Evolutionary conservation across 352 stramenopile genomes (phyloP).

Genomic region (Pythium aquatile): DNA sequence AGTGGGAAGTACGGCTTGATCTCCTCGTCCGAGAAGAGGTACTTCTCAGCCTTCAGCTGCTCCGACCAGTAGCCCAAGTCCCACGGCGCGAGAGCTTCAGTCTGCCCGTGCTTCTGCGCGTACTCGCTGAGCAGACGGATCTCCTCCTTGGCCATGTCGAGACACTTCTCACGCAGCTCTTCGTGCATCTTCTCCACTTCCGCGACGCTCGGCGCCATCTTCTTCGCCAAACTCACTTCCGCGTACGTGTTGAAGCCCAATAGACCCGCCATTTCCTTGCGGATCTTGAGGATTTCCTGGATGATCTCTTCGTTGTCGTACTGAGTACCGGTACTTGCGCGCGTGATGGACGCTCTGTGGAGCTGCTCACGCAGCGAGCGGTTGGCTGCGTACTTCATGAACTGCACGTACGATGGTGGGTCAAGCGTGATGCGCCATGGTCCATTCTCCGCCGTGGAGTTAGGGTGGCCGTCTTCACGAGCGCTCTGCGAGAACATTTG

Average conservation of each 20-base stretch:
- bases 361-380: slow-evolving; percentile 90
- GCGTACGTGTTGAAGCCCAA: slow-evolving; percentile 95
- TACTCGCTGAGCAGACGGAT: slow-evolving; percentile 89
- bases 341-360: slow-evolving; percentile 92
- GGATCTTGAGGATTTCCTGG: slow-evolving; percentile 91
- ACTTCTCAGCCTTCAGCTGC: slow-evolving; percentile 94
- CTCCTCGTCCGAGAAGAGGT: slow-evolving; percentile 95
- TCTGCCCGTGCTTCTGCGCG: slow-evolving; percentile 75
- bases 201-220: slow-evolving; percentile 94
- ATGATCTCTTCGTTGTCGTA: slow-evolving; percentile 95
- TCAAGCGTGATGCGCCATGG: slow-evolving; percentile 96
- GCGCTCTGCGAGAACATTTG: slow-evolving; percentile 90
- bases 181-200: slow-evolving; percentile 92
- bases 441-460: slow-evolving; percentile 73
- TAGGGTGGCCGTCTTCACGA: slow-evolving; percentile 52
- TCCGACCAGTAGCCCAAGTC: slow-evolving; percentile 96
- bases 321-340: slow-evolving; percentile 74
- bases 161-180: slow-evolving; percentile 92
- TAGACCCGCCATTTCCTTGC: slow-evolving; percentile 88
- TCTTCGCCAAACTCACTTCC: slow-evolving; percentile 91
- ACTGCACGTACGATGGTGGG: slow-evolving; percentile 93
- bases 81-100: slow-evolving; percentile 87
- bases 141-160: slow-evolving; percentile 89
- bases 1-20: slow-evolving; percentile 97
- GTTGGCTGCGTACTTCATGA: slow-evolving; percentile 94